Conservation (phyloP, 1,284 basidiomycete genomes). For the Schizopora paradoxa region DNA sequence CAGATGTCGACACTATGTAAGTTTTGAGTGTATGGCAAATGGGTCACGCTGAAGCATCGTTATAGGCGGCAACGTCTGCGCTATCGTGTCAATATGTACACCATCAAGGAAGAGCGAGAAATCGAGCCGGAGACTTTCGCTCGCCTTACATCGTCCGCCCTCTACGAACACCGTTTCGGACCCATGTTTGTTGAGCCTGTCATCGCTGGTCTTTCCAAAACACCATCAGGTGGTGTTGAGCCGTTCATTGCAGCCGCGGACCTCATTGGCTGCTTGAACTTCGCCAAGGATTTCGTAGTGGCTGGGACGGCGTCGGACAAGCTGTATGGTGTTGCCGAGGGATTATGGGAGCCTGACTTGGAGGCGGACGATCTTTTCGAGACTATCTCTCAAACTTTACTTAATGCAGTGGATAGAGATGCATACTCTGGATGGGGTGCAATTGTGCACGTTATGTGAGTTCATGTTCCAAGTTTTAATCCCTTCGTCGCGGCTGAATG, state of each 20-base stretch:
- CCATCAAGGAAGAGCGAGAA: slow-evolving; percentile 98
- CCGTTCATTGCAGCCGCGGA: slow-evolving; percentile 97
- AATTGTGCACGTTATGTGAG: slow-evolving; percentile 93
- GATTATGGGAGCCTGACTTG: slow-evolving; percentile 96
- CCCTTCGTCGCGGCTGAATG: slow-evolving; percentile 12
- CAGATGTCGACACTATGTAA: slow-evolving; percentile 89
- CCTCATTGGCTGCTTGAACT: slow-evolving; percentile 94
- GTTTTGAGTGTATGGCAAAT: slow-evolving; percentile 25
- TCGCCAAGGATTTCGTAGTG: slow-evolving; percentile 96
- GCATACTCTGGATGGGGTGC: slow-evolving; percentile 97
- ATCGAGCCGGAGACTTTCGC: slow-evolving; percentile 97
- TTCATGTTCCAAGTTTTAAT: slow-evolving; percentile 21
- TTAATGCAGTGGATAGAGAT: slow-evolving; percentile 95
- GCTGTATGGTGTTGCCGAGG: slow-evolving; percentile 96
- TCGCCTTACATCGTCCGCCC: slow-evolving; percentile 92
- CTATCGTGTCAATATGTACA: slow-evolving; percentile 98
- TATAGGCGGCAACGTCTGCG: slow-evolving; percentile 81
- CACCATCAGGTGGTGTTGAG: slow-evolving; percentile 68
- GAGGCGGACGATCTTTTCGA: slow-evolving; percentile 97
- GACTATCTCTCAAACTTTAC: slow-evolving; percentile 93
- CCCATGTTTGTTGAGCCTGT: slow-evolving; percentile 98
- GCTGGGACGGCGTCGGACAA: slow-evolving; percentile 92
- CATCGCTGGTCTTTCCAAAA: slow-evolving; percentile 83
- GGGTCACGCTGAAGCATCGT: neutral
- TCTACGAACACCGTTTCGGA: slow-evolving; percentile 95